Base-by-base conservation (phyloP, 2,329 filamentous ascomycete genomes). In the Aspergillus brunneoviolaceus region DNA sequence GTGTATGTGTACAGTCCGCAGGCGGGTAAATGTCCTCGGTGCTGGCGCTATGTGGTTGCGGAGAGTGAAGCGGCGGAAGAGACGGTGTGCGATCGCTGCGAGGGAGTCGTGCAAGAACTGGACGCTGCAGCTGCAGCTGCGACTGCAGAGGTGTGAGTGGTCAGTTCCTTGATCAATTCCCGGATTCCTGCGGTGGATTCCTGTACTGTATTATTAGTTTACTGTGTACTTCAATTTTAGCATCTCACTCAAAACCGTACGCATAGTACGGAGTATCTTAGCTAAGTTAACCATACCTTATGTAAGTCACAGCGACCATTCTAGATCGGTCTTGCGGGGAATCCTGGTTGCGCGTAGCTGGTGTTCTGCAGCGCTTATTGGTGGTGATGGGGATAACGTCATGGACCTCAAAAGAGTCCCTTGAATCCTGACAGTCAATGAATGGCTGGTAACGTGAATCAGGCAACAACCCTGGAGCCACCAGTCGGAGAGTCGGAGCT, bases 31-130 rank as follows among this genome's bases (percentile, higher is more conserved):
- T 99, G 95, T 73, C 82, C 85, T 0, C 83, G 95, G 54, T 99
- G 95, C 77, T 99, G 95, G 95, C 86, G 89, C 63, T 96, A 91
- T 74, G 82, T 89, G 25, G 87, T 89, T n/a, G 80, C 84, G 21
- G 67, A 73, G 49, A 49, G 66, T 4, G 55, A 64, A 54, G 63
- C 67, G n/a, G 76, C 77, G 51, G 82, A 88, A 66, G 86, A 89
- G 19, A 74, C 79, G 45, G 77, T 96, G 19, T 98, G 94, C 75
- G 77, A 75, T 52, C 81, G 92, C 70, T 98, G 94, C 73, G 86
- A 88, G 31, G 83, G 85, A 12, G 85, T 89, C 39, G 83, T 94
- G 16, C 69, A 69, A 27, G 73, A 77, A 47, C 59, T 76, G n/a
- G 67, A 71, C 57, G 58, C 55, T 49, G 45, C 53, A 45, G 39